Base-by-base conservation (phyloP, 2,329 filamentous ascomycete species). In the Pezicula radicicola region DNA sequence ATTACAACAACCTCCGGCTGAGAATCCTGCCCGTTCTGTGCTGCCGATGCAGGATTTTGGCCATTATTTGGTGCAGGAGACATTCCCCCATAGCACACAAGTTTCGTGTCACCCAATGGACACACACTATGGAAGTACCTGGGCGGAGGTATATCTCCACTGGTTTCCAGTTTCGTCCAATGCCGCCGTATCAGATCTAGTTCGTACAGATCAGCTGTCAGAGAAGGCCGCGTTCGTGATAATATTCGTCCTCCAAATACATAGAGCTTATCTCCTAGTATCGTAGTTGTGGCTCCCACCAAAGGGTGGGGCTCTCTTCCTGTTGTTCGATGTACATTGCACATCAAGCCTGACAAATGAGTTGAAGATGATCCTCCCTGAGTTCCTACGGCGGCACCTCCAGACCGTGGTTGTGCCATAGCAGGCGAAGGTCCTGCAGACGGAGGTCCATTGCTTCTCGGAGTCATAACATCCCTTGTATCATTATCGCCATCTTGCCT, bases 71-170 rank as follows among this genome's bases (percentile, higher is more conserved):
- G 64, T 10, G 85, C 82, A 1, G 93, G 92, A 9, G 93, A 97
- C 94, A 99, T 99, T 61, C 94, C 94, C 52, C 94, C 94, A 70
- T 97, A 99, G 71, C 93, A 97, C 3, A 99, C 93, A 68, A 99
- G 79, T 70, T 97, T 99, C 3, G 91, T 93, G 67, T 97, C 94
- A 19, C 94, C 94, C 2, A 99, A 74, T 1, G 90, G 82, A 68
- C 94, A 99, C 69, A 97, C 89, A 58, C 91, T 97, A 74, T 99
- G 94, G 60, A 99, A 99, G 68, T 99, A 99, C 55, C 94, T 83
- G 8, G 94, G 91, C 2, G 91, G 88, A 1, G 94, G 94, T 36
- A 95, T 75, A 63, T 97, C 91, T 42, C 94, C 94, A 27, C 77
- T 80, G 0, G 89, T 85, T 49, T 96, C 89, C 21, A 97, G 69